phyloP scores from a whole-genome alignment of 331 rosid genomes.

The Telfairia occidentalis region DNA sequence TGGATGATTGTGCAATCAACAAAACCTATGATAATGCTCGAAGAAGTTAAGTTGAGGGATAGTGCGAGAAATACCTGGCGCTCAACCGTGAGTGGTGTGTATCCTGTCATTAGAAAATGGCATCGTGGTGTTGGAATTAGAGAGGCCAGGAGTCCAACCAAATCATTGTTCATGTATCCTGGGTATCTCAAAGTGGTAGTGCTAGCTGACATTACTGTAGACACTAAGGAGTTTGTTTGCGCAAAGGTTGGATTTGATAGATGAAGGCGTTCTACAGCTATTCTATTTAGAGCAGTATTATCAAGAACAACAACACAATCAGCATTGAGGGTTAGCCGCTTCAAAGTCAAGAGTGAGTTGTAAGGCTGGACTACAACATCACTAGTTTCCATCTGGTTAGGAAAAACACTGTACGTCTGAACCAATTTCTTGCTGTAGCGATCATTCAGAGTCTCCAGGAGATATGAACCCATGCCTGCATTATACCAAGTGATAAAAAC shows the following conservation, averaged over 20 bases:
- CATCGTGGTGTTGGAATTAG: conserved; percentile 95
- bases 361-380: conserved; percentile 99
- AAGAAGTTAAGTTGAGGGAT: neutral
- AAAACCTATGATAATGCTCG: neutral
- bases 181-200: conserved; percentile 96
- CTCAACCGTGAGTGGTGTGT: conserved; percentile 93
- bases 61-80: conserved; percentile 53
- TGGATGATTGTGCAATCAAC: neutral
- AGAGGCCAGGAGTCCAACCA: conserved; percentile 97
- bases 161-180: conserved; percentile 98
- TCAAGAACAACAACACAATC: conserved; percentile 99
- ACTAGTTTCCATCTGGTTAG: conserved; percentile 99
- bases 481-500: conserved; percentile 11
- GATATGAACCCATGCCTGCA: conserved; percentile 95
- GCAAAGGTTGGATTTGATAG: conserved; percentile 89
- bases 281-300: conserved; percentile 91
- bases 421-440: conserved; percentile 97
- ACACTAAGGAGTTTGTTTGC: conserved; percentile 91
- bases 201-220: conserved; percentile 98
- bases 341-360: conserved; percentile 91
- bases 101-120: conserved; percentile 98
- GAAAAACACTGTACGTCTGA: conserved; percentile 96
- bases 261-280: conserved; percentile 97
- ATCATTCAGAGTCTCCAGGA: conserved; percentile 90
- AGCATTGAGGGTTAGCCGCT: conserved; percentile 88